Evolutionary conservation across 2,329 filamentous ascomycete species (phyloP), one percentile per base, ranked within the genome.

Genomic region (Hypoxylon sp.): DNA sequence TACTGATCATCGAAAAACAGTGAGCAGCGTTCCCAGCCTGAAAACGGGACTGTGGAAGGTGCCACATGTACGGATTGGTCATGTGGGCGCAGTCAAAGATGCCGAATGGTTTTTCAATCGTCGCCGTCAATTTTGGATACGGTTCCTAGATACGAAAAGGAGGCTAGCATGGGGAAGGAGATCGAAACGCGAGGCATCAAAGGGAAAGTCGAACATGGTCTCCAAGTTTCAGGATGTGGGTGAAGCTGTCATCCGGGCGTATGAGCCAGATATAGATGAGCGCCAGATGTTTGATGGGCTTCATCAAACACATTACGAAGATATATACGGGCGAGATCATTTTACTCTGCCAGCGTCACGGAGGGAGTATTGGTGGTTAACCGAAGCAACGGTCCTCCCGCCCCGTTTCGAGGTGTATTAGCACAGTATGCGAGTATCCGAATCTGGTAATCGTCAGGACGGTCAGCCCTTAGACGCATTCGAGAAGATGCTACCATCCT

Each of bases 351-450:
- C 46, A 5, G 15, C 32, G 11, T 20, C 31, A 6, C 5, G 3
- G n/a, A 9, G 20, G 6, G 38, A 44, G 30, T 8, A 31, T 1
- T 44, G 46, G 46, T 44, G 46, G 38, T 32, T 50, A 6, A 37
- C 17, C 12, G 11, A 37, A 17, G 38, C 38, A 6, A 8, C 20
- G 12, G 26, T 51, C n/a, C 19, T 13, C 17, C 40, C 47, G 13
- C 47, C 47, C 5, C 47, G 40, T 2, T 45, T 40, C 32, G 15
- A 45, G 23, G 20, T 45, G 6, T 17, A 34, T 13, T 51, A n/a
- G n/a, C n/a, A n/a, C n/a, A n/a, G n/a, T n/a, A n/a, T n/a, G n/a
- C n/a, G n/a, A n/a, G n/a, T n/a, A n/a, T n/a, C n/a, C n/a, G n/a
- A n/a, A n/a, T n/a, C n/a, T n/a, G n/a, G n/a, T n/a, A n/a, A n/a